phyloP scores from a whole-genome alignment of 805 yeast species.

The Metschnikowia lochheadii region DNA sequence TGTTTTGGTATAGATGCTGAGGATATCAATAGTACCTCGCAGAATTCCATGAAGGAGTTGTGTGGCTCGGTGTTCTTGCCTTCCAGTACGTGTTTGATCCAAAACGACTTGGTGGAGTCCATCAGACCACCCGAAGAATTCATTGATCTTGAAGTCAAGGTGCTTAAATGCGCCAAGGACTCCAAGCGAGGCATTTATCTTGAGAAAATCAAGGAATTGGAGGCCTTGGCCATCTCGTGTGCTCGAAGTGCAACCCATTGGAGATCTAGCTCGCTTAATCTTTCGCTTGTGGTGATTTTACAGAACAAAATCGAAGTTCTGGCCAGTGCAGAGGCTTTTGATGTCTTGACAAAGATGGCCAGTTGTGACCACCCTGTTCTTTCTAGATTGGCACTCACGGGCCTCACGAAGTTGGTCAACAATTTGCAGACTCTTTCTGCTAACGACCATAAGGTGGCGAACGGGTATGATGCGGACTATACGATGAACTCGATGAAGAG shows the following conservation, averaged over 20 bases:
- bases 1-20: slow-evolving; percentile 56
- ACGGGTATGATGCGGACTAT: slow-evolving; percentile 37
- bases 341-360: slow-evolving; percentile 44
- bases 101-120: slow-evolving; percentile 36
- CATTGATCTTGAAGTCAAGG: slow-evolving; percentile 54
- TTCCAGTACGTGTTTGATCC: slow-evolving; percentile 45
- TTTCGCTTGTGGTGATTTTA: slow-evolving; percentile 48
- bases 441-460: slow-evolving; percentile 44
- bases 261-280: slow-evolving; percentile 49
- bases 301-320: slow-evolving; percentile 52
- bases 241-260: slow-evolving; percentile 44
- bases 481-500: slow-evolving; percentile 32
- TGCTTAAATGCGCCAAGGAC: slow-evolving; percentile 60
- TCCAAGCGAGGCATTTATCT: slow-evolving; percentile 46
- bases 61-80: slow-evolving; percentile 30
- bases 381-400: slow-evolving; percentile 55
- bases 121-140: slow-evolving; percentile 61
- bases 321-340: slow-evolving; percentile 36
- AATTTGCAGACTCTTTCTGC: slow-evolving; percentile 44
- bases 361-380: slow-evolving; percentile 66
- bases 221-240: slow-evolving; percentile 27
- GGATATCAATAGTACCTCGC: slow-evolving; percentile 52
- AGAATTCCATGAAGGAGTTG: slow-evolving; percentile 42
- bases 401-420: slow-evolving; percentile 44
- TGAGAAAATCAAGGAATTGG: slow-evolving; percentile 40